Evolutionary conservation across 2,329 filamentous ascomycete species (phyloP), one percentile per base, ranked within the genome.

Genomic region (Neofusicoccum sp.): DNA sequence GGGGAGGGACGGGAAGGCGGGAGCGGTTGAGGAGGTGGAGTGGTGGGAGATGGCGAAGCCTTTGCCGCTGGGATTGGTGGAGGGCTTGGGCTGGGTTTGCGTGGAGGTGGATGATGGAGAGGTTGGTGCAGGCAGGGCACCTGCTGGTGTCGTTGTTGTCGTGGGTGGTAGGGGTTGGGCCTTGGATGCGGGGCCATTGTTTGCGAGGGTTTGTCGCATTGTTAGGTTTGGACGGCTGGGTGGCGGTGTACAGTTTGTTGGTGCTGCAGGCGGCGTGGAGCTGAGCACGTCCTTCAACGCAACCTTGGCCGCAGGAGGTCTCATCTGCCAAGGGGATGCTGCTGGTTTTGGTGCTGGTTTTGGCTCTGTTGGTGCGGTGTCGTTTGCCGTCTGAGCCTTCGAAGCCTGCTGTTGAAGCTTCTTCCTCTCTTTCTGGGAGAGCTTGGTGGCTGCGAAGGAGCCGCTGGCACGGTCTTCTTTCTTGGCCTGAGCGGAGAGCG

Each of bases 361-460:
- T 33, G 67, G 64, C 28, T 36, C 43, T 2, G 61, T 45, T 6
- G 37, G 47, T 5, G 39, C 12, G 12, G 16, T 12, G 34, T 12
- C 34, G 8, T 7, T 4, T 14, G n/a, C 16, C 14, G 12, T n/a
- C n/a, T 63, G 50, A 29, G 28, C 14, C 6, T 50, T 33, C 5
- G 37, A 12, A 11, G 70, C 67, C 62, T 78, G 75, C 61, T 77
- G 74, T 75, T 79, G 67, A 70, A 74, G 65, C 48, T 68, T 91
- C 78, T 97, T 98, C 28, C 93, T 88, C 74, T 97, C 93, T 72
- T 95, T 96, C 70, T 98, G 95, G 0, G 93, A 97, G 68, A 96
- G 77, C 73, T 91, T 97, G 0, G 79, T 76, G 41, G 79, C 74
- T 31, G 79, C 65, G 71, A 58, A 58, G 31, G 52, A 63, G 70